Percentiles rank a stretch among this genome's conserved stretches.
Evolutionary conservation across 2,329 filamentous ascomycete genomes (phyloP).

Genomic region (Fusarium sterilihyphosum): DNA sequence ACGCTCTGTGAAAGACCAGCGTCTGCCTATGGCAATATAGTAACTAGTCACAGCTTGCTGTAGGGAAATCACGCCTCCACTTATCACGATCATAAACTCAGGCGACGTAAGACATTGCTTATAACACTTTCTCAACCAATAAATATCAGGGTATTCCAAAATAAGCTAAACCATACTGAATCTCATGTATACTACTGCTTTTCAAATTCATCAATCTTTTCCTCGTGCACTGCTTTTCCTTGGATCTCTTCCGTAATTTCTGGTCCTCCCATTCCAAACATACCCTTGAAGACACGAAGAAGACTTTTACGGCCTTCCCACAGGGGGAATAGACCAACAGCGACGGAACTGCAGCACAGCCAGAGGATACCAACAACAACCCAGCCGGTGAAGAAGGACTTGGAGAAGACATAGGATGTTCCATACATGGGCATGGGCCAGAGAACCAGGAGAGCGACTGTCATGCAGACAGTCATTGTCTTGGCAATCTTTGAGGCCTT

Average conservation of each 20-base stretch:
- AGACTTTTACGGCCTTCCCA: slow-evolving; percentile 72
- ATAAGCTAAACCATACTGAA: no score
- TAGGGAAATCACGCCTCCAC: neutral
- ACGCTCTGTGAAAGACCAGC: neutral
- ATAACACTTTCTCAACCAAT: neutral
- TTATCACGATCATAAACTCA: neutral
- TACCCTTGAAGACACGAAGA: slow-evolving; percentile 27
- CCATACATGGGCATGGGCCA: slow-evolving; percentile 97
- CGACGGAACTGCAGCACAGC: slow-evolving; percentile 75
- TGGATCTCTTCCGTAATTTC: neutral
- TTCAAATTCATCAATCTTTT: slow-evolving; percentile 24
- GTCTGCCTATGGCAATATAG: slow-evolving; percentile 8
- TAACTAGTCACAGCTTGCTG: neutral
- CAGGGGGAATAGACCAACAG: slow-evolving; percentile 83
- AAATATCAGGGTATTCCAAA: neutral
- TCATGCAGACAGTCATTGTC: slow-evolving; percentile 53
- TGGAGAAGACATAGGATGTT: slow-evolving; percentile 71
- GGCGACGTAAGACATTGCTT: neutral
- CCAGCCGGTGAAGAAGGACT: slow-evolving; percentile 78
- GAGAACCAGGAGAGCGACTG: slow-evolving; percentile 77
- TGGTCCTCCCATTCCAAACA: slow-evolving; percentile 26
- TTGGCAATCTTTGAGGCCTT: slow-evolving; percentile 61
- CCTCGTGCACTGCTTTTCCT: slow-evolving; percentile 3
- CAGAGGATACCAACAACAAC: slow-evolving; percentile 76
- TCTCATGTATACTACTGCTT: slow-evolving; percentile 1